phyloP scores from a whole-genome alignment of 805 yeast genomes.

The Saccharomyces cerevisiae region DNA sequence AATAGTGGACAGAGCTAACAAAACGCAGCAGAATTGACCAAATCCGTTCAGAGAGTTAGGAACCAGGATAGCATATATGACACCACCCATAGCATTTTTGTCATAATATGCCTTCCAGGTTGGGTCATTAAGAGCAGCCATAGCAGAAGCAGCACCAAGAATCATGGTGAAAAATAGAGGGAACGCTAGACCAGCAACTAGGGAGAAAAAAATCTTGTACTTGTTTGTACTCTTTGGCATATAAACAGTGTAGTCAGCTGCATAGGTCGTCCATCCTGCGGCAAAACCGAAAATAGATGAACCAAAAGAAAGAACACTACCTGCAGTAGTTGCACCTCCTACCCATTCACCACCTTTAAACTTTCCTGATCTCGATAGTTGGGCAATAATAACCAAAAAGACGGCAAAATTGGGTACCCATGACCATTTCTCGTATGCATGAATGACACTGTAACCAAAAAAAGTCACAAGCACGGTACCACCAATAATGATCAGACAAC shows the following conservation, averaged over 20 bases:
- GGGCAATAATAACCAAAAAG: slow-evolving; percentile 69
- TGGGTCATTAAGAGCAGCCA: slow-evolving; percentile 48
- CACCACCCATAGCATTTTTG: slow-evolving; percentile 63
- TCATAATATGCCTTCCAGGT: slow-evolving; percentile 44
- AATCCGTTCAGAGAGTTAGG: slow-evolving; percentile 77
- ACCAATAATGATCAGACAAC: slow-evolving; percentile 62
- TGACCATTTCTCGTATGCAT: slow-evolving; percentile 70
- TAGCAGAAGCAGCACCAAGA: slow-evolving; percentile 80
- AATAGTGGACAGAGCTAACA: slow-evolving; percentile 75
- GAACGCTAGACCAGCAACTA: slow-evolving; percentile 51
- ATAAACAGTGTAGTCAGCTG: slow-evolving; percentile 86
- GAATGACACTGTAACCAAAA: slow-evolving; percentile 79
- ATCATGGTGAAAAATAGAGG: slow-evolving; percentile 67
- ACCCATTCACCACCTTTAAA: slow-evolving; percentile 46
- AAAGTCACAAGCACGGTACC: slow-evolving; percentile 68
- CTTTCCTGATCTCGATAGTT: slow-evolving; percentile 58
- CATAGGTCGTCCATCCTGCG: slow-evolving; percentile 92
- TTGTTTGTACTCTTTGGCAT: slow-evolving; percentile 60
- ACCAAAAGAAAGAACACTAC: slow-evolving; percentile 71
- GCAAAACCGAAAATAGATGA: slow-evolving; percentile 81
- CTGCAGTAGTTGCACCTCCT: slow-evolving; percentile 65
- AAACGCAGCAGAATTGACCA: slow-evolving; percentile 81
- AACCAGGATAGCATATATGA: slow-evolving; percentile 68
- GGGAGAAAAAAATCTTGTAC: slow-evolving; percentile 51
- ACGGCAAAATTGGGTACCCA: slow-evolving; percentile 77